Base-by-base conservation (phyloP, 768 basidiomycete genomes). In the Chalciporus piperatus region DNA sequence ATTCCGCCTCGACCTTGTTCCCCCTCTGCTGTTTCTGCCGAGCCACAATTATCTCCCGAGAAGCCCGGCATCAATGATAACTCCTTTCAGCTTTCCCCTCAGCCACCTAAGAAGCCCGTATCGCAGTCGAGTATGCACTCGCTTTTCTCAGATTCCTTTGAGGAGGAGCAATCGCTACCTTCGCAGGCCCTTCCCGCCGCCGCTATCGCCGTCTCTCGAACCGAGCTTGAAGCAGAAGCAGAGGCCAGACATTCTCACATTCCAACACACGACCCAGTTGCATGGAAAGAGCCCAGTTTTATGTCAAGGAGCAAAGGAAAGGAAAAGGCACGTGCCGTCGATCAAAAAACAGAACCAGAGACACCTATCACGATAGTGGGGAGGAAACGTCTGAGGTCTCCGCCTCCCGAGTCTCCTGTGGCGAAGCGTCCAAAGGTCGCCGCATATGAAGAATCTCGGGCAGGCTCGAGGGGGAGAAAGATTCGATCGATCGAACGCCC, bases 241-340 rank as follows among this genome's bases (percentile, higher is more conserved):
- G 19, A 35, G 17, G 19, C 22, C 28, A 45, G n/a, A n/a, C 27
- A 35, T 38, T 5, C 6, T 3, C 39, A 41, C 11, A 27, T 38
- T 28, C 48, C 56, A 22, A 42, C 33, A 37, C 70, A 70, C 33
- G 60, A 72, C 43, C 27, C 64, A 5, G 56, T 52, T 19, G 54
- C 68, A 44, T 70, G 69, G 69, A 65, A 63, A 44, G 48, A 59
- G 19, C 69, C 69, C 11, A 70, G 67, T 42, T 70, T 70, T 49
- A 59, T 71, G 45, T 6, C 52, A 20, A 65, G 44, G 40, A 42
- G 33, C 38, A 64, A 59, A 38, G 53, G 45, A 8, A 64, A 67
- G 23, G 59, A 47, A 1, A 64, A 64, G 43, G 50, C 51, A 5
- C 55, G 19, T 3, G 50, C 47, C 13, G 38, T 51, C 19, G 39